These are phyloP conservation scores for Coniosporium apollinis DNA, from an alignment of 495 filamentous ascomycete genomes.

Conservation along the genomic window DNA sequence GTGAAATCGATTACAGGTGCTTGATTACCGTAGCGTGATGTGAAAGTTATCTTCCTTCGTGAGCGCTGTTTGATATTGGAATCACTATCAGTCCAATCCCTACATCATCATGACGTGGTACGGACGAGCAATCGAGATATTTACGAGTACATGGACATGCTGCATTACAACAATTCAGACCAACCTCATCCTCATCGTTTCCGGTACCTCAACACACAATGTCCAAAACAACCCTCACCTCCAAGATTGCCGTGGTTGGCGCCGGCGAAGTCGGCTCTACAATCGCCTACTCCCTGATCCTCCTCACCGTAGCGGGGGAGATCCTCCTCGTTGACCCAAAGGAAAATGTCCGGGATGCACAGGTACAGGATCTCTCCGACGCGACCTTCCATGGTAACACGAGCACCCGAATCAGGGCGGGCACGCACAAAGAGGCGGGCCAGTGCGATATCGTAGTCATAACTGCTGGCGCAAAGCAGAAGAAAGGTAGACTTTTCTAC, in stretches of 20 bases:
- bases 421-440: slow-evolving; percentile 25
- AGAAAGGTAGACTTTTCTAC: slow-evolving; percentile 5
- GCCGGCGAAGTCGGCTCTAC: slow-evolving; percentile 30
- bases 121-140: too few relatives aligned
- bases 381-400: slow-evolving; percentile 19
- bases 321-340: slow-evolving; percentile 30
- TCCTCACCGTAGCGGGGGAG: slow-evolving; percentile 21
- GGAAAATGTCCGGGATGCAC: slow-evolving; percentile 21
- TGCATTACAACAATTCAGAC: too few relatives aligned
- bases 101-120: too few relatives aligned
- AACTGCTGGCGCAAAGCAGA: slow-evolving; percentile 29
- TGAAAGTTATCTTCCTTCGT: too few relatives aligned
- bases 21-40: too few relatives aligned
- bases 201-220: too few relatives aligned
- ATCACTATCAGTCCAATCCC: too few relatives aligned
- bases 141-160: too few relatives aligned
- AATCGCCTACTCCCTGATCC: slow-evolving; percentile 28
- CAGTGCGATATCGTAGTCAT: slow-evolving; percentile 31
- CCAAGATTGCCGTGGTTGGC: slow-evolving; percentile 28
- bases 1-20: too few relatives aligned
- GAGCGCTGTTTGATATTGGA: too few relatives aligned
- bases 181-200: too few relatives aligned
- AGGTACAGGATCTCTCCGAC: slow-evolving; percentile 31
- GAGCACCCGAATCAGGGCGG: slow-evolving; percentile 20
- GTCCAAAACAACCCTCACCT: slow-evolving; percentile 9